Conservation (phyloP, 192 early-diverging fungal genomes). For the Dimargaris verticillata region DNA sequence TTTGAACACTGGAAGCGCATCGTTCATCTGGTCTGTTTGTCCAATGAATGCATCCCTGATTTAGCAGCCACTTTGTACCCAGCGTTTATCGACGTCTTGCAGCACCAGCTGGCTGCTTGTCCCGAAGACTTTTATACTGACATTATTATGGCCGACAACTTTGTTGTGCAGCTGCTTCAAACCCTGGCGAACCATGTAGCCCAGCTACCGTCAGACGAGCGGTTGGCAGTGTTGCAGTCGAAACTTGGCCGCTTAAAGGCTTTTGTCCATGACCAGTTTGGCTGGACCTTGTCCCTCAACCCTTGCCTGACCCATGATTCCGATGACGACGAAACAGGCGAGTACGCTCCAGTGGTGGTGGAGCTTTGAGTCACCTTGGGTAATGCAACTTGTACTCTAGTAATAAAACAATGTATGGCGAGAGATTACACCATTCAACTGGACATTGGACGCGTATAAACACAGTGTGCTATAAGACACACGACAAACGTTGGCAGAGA, state of each 20-base stretch:
- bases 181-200: slow-evolving; percentile 1
- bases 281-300: slow-evolving; percentile 45
- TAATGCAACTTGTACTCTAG: not conserved
- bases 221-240: slow-evolving; percentile 16
- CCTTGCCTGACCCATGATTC: slow-evolving; percentile 27
- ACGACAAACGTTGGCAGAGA: not conserved
- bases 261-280: slow-evolving; percentile 36
- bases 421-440: not conserved
- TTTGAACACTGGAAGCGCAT: slow-evolving; percentile 78
- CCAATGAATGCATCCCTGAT: slow-evolving; percentile 37
- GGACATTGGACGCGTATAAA: not conserved
- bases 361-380: slow-evolving; percentile 15
- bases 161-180: slow-evolving; percentile 28
- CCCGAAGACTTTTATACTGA: slow-evolving; percentile 55
- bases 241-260: slow-evolving; percentile 29
- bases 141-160: slow-evolving; percentile 43
- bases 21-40: slow-evolving; percentile 48
- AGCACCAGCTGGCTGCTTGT: slow-evolving; percentile 45
- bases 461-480: not conserved
- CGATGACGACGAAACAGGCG: slow-evolving; percentile 39
- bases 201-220: slow-evolving; percentile 14
- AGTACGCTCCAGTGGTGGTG: slow-evolving; percentile 54
- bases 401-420: not conserved
- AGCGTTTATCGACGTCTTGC: slow-evolving; percentile 28
- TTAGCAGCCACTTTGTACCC: slow-evolving; percentile 27